A percentile compares a stretch with the other conserved stretches of the same genome.
Evolutionary conservation across 2,329 filamentous ascomycete species (phyloP).

Genomic region (Hymenoscyphus fructigenus): DNA sequence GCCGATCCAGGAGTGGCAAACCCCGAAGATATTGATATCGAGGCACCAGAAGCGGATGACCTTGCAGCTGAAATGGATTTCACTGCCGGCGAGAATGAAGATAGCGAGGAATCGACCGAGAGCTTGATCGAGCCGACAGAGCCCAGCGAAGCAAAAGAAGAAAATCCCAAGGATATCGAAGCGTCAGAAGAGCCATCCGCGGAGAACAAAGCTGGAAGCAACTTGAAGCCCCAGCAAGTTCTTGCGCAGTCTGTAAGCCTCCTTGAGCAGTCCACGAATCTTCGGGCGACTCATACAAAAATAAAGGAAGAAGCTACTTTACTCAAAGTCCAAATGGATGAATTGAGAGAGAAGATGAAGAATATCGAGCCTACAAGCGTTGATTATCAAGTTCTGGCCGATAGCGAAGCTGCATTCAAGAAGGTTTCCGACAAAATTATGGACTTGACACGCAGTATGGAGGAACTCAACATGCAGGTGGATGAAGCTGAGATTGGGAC

Average conservation of each 20-base stretch:
- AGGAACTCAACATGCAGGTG: constrained; percentile 14
- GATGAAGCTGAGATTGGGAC: constrained; percentile 10
- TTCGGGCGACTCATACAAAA: constrained; percentile 12
- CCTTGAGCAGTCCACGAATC: constrained; percentile 12
- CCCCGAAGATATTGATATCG: constrained; percentile 38
- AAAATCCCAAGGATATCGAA: background rate
- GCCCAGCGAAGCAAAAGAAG: background rate
- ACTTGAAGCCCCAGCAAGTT: background rate
- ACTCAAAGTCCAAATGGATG: constrained; percentile 30
- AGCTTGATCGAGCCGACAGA: background rate
- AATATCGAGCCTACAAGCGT: constrained; percentile 9
- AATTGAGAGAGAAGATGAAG: constrained; percentile 16
- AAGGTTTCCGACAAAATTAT: constrained; percentile 10
- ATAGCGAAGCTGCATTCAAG: constrained; percentile 15
- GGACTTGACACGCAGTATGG: constrained; percentile 17
- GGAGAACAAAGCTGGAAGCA: background rate
- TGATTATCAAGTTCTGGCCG: constrained; percentile 9
- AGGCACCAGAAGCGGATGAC: constrained; percentile 32
- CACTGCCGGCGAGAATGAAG: background rate
- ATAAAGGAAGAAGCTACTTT: constrained; percentile 12
- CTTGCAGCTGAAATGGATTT: constrained; percentile 31
- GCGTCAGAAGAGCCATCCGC: background rate
- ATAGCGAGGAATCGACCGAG: constrained; percentile 2
- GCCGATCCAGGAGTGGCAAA: constrained; percentile 26
- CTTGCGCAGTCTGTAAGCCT: constrained; percentile 5